Conservation (phyloP, 2,329 filamentous ascomycete genomes). For the Didymella pinodella region DNA sequence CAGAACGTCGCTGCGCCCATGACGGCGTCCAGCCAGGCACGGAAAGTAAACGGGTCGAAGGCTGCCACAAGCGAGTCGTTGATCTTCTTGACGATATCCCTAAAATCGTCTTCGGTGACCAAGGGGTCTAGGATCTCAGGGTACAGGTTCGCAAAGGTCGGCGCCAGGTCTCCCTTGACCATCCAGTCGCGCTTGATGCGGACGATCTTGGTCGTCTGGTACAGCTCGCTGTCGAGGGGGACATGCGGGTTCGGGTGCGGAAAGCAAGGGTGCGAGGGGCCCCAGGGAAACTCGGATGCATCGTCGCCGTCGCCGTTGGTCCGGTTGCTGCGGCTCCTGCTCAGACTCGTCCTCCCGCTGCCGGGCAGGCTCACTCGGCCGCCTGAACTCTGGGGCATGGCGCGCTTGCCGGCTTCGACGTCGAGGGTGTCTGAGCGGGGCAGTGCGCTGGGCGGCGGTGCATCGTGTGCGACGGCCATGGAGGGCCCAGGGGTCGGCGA, state of each 20-base stretch:
- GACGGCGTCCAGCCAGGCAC: conserved; percentile 81
- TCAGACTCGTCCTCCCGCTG: conserved; percentile 41
- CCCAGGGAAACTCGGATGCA: conserved; percentile 77
- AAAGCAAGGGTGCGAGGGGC: conserved; percentile 90
- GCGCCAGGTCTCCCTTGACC: conserved; percentile 84
- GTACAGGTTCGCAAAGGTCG: conserved; percentile 93
- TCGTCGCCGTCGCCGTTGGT: conserved; percentile 61
- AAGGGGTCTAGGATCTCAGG: conserved; percentile 93
- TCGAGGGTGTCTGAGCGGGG: conserved; percentile 29
- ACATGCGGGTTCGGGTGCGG: conserved; percentile 95
- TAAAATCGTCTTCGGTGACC: conserved; percentile 85
- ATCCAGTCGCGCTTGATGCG: conserved; percentile 93
- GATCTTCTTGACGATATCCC: conserved; percentile 79
- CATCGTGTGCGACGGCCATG: conserved; percentile 38
- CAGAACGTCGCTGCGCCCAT: conserved; percentile 87
- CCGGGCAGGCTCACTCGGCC: conserved; percentile 39
- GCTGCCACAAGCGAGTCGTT: conserved; percentile 79
- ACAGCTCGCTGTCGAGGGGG: conserved; percentile 75
- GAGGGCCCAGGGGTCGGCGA: conserved; percentile 36
- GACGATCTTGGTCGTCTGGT: conserved; percentile 83
- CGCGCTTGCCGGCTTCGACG: conserved; percentile 33
- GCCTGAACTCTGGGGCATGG: conserved; percentile 16
- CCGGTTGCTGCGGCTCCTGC: conserved; percentile 34
- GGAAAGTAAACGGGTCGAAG: conserved; percentile 78
- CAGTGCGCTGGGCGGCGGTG: conserved; percentile 25